Conservation (phyloP, 2,329 filamentous ascomycete species). For the Domatiomyces catenatus region DNA sequence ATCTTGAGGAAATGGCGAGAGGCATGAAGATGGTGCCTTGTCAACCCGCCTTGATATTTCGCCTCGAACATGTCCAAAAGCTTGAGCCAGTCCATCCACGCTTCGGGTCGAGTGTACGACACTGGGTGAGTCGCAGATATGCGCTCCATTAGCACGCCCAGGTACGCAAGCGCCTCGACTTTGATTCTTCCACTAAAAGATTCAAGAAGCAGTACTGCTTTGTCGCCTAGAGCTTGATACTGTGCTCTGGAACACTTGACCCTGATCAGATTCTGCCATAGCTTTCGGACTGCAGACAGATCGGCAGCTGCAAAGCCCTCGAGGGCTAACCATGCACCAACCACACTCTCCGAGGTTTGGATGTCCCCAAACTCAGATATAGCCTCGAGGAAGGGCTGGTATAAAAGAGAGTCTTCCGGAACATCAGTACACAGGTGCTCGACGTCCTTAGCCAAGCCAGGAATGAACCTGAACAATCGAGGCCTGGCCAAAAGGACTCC, state of each 20-base stretch:
- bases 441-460: background rate
- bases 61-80: background rate
- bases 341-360: background rate
- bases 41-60: background rate
- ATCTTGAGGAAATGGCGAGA: background rate
- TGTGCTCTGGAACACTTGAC: background rate
- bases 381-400: background rate
- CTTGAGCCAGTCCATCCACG: background rate
- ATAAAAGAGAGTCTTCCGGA: background rate
- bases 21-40: background rate
- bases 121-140: background rate
- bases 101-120: background rate
- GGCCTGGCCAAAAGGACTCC: conserved; percentile 6
- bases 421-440: background rate
- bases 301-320: background rate
- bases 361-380: background rate
- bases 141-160: background rate
- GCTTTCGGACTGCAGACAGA: background rate
- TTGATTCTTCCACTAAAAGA: background rate
- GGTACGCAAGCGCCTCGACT: background rate
- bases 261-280: background rate
- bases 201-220: background rate
- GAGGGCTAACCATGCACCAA: background rate
- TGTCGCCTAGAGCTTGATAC: background rate
- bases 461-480: background rate